Conservation (phyloP, 306 rosid species). For the Cucurbita moschata region DNA sequence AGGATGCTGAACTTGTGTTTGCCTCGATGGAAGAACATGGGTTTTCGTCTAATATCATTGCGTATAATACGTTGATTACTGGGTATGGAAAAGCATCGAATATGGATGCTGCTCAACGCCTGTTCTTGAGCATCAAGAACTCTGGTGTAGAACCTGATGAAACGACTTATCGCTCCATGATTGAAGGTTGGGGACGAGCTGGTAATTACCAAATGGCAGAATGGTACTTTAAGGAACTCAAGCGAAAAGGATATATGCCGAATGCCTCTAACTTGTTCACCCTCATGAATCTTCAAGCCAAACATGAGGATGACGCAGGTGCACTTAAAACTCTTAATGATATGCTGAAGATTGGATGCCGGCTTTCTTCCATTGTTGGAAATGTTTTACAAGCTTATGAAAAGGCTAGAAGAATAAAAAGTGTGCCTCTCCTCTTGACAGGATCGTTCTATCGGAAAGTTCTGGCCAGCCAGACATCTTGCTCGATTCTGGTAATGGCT, state of each 20-base stretch:
- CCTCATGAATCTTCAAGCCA: constrained; percentile 55
- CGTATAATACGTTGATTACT: constrained; percentile 73
- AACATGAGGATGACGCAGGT: constrained; percentile 52
- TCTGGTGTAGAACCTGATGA: constrained; percentile 60
- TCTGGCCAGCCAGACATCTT: constrained; percentile 59
- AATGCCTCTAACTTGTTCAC: constrained; percentile 73
- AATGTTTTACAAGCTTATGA: constrained; percentile 61
- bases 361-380: constrained; percentile 47
- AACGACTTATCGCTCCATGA: constrained; percentile 77
- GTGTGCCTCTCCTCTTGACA: constrained; percentile 45
- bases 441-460: constrained; percentile 46
- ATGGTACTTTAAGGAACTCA: constrained; percentile 45
- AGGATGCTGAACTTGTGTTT: constrained; percentile 43
- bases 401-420: constrained; percentile 47
- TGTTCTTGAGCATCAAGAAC: constrained; percentile 32
- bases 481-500: constrained; percentile 72
- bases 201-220: constrained; percentile 38
- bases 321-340: constrained; percentile 44
- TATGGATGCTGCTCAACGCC: constrained; percentile 57
- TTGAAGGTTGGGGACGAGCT: constrained; percentile 95
- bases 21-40: constrained; percentile 46
- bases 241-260: constrained; percentile 43
- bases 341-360: constrained; percentile 62
- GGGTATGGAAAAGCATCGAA: constrained; percentile 74
- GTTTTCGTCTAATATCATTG: constrained; percentile 46